Base-by-base conservation (phyloP, 306 rosid species). In the Gastrolobium villosum region DNA sequence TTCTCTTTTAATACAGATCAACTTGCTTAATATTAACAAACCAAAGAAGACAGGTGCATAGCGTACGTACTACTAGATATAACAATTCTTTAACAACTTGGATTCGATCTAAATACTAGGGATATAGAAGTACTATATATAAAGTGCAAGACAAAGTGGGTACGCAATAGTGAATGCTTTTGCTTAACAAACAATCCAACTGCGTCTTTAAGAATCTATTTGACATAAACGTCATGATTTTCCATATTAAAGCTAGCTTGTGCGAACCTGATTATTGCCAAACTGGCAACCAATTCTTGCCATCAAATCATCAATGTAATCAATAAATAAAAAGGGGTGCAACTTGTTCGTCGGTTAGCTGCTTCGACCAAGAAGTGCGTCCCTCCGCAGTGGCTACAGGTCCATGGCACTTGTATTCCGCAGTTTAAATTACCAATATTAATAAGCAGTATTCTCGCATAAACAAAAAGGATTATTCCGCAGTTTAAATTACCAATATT, bases 281-380 rank as follows among this genome's bases (percentile, higher is more conserved):
- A 0, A 67, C 93, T 4, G 97, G 98, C 6, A 93, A 85, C 98
- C 98, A 91, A 43, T 88, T 78, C 40, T 59, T 28, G 60, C 97
- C 97, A 31, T 88, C 84, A 54, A 93, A 56, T 95, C 97, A 31
- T 88, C 84, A 54, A 93, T 89, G 87, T 74, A 93, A 72, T 83
- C 79, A 35, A 91, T 69, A 3, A 86, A 73, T 63, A 89, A 0
- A 0, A 77, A 79, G 91, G 0, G 83, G 82, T 3, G 71, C 83
- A 48, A 0, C 96, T 80, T 88, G 84, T 75, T 91, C 44, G 0
- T 90, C 80, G 1, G 68, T 87, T 15, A 88, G 87, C 26, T 88
- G 87, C 74, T 70, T 87, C 0, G 90, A 45, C 97, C 98, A 94
- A 31, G 86, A 20, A 52, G 89, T 91, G 0, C 96, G 85, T 30